These are phyloP conservation scores for Chrysoporthe cubensis DNA, from an alignment of 2,329 filamentous ascomycete genomes.

Conservation along the genomic window DNA sequence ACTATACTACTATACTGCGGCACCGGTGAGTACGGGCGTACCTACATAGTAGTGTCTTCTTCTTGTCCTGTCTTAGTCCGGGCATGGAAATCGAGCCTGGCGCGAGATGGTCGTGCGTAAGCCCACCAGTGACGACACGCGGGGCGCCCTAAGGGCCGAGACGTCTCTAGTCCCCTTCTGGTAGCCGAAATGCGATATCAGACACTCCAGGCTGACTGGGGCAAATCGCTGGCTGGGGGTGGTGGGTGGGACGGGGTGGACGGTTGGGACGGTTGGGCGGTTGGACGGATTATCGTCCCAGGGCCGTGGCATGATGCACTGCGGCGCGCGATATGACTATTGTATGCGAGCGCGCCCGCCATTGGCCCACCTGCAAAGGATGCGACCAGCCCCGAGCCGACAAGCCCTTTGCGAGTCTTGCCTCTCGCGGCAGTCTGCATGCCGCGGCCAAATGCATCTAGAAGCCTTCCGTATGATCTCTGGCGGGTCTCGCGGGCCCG, in stretches of 20 bases:
- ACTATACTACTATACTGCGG: too few relatives aligned
- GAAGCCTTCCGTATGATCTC: not conserved
- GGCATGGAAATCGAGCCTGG: not conserved
- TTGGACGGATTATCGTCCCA: not conserved
- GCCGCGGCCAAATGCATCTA: not conserved
- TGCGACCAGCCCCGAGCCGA: not conserved
- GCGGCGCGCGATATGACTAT: not conserved
- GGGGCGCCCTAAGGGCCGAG: not conserved
- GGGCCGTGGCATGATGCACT: not conserved
- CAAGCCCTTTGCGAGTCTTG: not conserved
- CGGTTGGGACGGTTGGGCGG: too few relatives aligned
- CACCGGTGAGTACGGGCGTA: too few relatives aligned
- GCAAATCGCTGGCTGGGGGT: too few relatives aligned
- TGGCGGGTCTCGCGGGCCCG: not conserved
- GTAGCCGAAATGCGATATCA: not conserved
- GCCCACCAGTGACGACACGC: not conserved
- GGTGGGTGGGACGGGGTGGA: too few relatives aligned
- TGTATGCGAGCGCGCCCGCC: not conserved
- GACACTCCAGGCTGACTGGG: not conserved
- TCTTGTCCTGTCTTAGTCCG: not conserved
- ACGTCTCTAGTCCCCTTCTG: not conserved
- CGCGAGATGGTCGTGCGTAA: not conserved
- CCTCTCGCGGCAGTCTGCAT: conserved; percentile 5
- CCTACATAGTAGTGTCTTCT: not conserved
- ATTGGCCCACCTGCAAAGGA: not conserved